A percentile compares a stretch with the other conserved stretches of the same genome.
These are phyloP conservation scores for Vishniacozyma victoriae DNA, from an alignment of 768 basidiomycete genomes.

Conservation along the genomic window DNA sequence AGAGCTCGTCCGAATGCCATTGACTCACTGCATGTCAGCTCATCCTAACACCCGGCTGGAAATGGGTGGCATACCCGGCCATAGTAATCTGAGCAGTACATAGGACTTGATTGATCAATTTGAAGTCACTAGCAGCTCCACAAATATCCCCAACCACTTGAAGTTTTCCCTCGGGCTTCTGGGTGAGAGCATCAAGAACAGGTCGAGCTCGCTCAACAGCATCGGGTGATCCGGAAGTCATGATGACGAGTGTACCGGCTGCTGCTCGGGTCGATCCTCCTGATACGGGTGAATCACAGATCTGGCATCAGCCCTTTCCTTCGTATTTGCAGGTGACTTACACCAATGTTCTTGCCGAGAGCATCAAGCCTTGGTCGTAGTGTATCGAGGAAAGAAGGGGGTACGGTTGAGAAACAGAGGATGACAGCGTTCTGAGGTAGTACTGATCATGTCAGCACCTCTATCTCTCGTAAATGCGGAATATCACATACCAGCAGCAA, in stretches of 20 bases:
- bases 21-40: constrained; percentile 12
- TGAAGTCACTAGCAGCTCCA: constrained; percentile 37
- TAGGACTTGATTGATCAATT: constrained; percentile 42
- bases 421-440: constrained; percentile 25
- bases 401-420: constrained; percentile 41
- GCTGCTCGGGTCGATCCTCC: constrained; percentile 39
- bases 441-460: constrained; percentile 7
- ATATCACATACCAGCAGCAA: constrained; percentile 19
- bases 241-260: constrained; percentile 30
- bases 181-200: constrained; percentile 32
- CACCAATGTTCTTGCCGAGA: constrained; percentile 28
- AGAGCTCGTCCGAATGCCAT: constrained; percentile 29
- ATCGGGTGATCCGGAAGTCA: constrained; percentile 26
- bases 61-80: constrained; percentile 11
- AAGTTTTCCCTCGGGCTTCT: constrained; percentile 17
- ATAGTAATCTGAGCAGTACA: constrained; percentile 32
- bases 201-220: constrained; percentile 19
- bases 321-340: constrained; percentile 12
- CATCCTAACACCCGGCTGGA: background rate
- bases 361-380: constrained; percentile 28
- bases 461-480: background rate
- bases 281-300: constrained; percentile 37
- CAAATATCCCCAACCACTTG: constrained; percentile 25
- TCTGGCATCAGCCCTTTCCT: constrained; percentile 6
- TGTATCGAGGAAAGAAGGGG: constrained; percentile 22